phyloP scores from a whole-genome alignment of 1,284 basidiomycete species.

The Ceratorhiza oryzae-sativae region DNA sequence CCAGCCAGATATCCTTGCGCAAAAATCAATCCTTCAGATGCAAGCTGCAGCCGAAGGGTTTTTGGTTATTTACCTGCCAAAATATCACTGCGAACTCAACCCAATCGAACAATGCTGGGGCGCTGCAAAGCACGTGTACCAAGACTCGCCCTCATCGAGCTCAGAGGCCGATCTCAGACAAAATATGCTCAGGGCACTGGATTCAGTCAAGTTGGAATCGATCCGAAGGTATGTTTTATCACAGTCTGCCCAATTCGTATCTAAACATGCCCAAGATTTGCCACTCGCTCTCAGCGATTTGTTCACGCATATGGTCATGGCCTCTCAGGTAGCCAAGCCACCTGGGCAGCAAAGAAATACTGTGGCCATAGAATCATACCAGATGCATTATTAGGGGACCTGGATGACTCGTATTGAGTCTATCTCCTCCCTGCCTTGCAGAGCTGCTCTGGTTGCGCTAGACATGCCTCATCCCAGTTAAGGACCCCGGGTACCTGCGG shows the following conservation, averaged over 20 bases:
- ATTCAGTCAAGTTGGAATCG: conserved; percentile 16
- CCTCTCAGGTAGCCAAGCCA: conserved; percentile 36
- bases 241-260: neutral
- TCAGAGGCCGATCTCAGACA: conserved; percentile 34
- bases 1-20: conserved; percentile 37
- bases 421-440: neutral
- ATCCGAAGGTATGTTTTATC: conserved; percentile 30
- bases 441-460: neutral
- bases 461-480: neutral
- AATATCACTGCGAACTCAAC: conserved; percentile 41
- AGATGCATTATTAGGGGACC: too few relatives aligned
- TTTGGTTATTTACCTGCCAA: conserved; percentile 39
- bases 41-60: conserved; percentile 15
- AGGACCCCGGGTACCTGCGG: neutral
- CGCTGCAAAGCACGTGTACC: conserved; percentile 38
- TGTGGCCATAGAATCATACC: conserved; percentile 29
- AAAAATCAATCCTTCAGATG: conserved; percentile 38
- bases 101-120: conserved; percentile 37
- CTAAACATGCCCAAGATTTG: conserved; percentile 26
- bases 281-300: conserved; percentile 33
- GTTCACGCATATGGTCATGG: conserved; percentile 39
- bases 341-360: conserved; percentile 38
- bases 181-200: conserved; percentile 35
- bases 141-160: conserved; percentile 22
- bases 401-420: neutral